Evolutionary conservation across 768 basidiomycete genomes (phyloP), one percentile per base, ranked within the genome.

Genomic region (Kwoniella sp.): DNA sequence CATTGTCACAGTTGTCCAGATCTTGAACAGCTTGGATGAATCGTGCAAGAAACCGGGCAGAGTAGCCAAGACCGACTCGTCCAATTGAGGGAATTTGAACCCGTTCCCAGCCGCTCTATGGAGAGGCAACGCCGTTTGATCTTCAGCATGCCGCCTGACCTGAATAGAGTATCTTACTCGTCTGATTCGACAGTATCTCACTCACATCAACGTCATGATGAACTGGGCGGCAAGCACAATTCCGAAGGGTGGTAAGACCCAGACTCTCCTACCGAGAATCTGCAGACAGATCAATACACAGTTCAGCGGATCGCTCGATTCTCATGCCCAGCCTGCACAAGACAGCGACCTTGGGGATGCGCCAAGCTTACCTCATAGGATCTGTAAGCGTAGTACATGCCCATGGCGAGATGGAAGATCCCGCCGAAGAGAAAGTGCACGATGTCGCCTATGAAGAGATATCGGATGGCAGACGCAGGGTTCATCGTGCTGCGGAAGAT

Each of bases 361-460:
- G 38, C 20, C 38, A 20, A 9, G 38, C 50, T 4, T 17, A 51
- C 50, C 50, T 28, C 23, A 9, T 28, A 51, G 5, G 50, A 23
- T 26, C 50, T 23, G 26, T 51, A 51, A 2, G 50, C 22, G 20
- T 51, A 51, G 17, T 51, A 51, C 5, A 23, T 51, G 4, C 23
- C 50, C 50, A 28, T 28, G 22, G 23, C 50, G 50, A 51, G 50
- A 51, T 51, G 22, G 50, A 51, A 28, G 15, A 51, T 23, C 2
- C 23, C 50, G 11, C 50, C 50, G 26, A 51, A 25, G 50, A 51
- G 50, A 11, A 51, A 25, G 23, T 51, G 50, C 5, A 28, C 50
- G 23, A 51, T 51, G 23, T 51, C 50, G 50, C 41, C 41, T 17
- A 45, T 17, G 15, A 51, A 28, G 50, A 51, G 50, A 23, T 51